Evolutionary conservation across 257 asterid genomes (phyloP).

Genomic region (Jacaranda copaia): DNA sequence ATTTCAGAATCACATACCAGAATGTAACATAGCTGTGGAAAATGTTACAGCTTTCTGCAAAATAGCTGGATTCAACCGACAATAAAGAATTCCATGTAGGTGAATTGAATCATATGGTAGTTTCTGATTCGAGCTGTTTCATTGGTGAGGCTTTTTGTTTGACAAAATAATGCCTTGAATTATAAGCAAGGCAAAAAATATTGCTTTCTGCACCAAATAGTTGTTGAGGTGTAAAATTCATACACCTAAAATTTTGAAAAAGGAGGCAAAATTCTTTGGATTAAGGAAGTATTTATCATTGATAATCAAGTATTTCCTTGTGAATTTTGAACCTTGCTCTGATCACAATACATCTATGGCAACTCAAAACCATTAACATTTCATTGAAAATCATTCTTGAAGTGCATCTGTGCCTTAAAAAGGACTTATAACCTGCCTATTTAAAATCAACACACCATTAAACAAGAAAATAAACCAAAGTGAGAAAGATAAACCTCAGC

Average conservation of each 20-base stretch:
- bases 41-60: constrained; percentile 18
- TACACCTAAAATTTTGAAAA: constrained; percentile 53
- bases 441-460: neutral
- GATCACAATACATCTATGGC: neutral
- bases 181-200: constrained; percentile 50
- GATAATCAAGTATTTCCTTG: constrained; percentile 3
- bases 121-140: constrained; percentile 35
- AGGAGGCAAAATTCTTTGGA: neutral
- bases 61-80: constrained; percentile 43
- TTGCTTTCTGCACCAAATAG: constrained; percentile 56
- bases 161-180: constrained; percentile 57
- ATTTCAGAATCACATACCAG: constrained; percentile 27
- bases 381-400: neutral
- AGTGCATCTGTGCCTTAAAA: too few relatives aligned
- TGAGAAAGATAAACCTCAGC: neutral
- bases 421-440: too few relatives aligned
- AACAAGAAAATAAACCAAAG: neutral
- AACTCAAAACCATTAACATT: too few relatives aligned
- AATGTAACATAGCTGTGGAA: neutral
- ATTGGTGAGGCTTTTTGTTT: constrained; percentile 44
- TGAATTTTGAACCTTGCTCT: neutral
- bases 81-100: constrained; percentile 39
- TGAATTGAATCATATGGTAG: constrained; percentile 42
- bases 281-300: constrained; percentile 35
- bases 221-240: constrained; percentile 72